These are phyloP conservation scores for Dryas alaskensis DNA, from an alignment of 306 rosid species.

Conservation along the genomic window DNA sequence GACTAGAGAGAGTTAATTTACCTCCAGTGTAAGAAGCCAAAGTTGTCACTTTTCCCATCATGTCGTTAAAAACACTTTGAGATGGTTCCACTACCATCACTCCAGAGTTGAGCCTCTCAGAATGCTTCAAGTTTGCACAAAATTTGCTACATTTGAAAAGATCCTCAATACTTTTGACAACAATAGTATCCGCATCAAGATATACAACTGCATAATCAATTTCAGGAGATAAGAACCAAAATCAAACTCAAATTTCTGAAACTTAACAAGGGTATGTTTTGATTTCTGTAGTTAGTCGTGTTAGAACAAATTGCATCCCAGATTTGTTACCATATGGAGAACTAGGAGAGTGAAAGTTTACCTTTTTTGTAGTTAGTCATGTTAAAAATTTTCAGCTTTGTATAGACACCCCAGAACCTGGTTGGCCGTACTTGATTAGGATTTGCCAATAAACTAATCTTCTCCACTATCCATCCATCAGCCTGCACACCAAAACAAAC, in stretches of 20 bases:
- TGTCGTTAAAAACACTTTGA: conserved; percentile 69
- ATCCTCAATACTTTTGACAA: conserved; percentile 81
- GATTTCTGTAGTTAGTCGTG: too few relatives aligned
- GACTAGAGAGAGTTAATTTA: conserved; percentile 20
- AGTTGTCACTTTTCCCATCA: conserved; percentile 79
- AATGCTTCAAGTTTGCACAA: conserved; percentile 99
- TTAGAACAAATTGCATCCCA: too few relatives aligned
- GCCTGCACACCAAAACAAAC: conserved; percentile 53
- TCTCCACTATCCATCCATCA: conserved; percentile 95
- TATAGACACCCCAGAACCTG: conserved; percentile 99
- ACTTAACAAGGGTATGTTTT: not conserved
- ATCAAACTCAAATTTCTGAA: not conserved
- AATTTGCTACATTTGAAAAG: conserved; percentile 89
- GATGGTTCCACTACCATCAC: conserved; percentile 98
- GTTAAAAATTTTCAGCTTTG: conserved; percentile 91
- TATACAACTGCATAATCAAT: conserved; percentile 75
- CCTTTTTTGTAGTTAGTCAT: conserved; percentile 95
- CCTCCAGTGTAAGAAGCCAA: conserved; percentile 92
- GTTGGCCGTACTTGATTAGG: conserved; percentile 90
- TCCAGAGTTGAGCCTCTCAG: conserved; percentile 96
- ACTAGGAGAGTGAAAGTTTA: conserved; percentile 18
- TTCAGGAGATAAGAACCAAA: conserved; percentile 18
- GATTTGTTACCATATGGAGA: too few relatives aligned
- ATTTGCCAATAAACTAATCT: conserved; percentile 84
- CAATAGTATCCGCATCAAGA: conserved; percentile 95